Base-by-base conservation (phyloP, 2,329 filamentous ascomycete genomes). In the Biscogniauxia mediterranea region DNA sequence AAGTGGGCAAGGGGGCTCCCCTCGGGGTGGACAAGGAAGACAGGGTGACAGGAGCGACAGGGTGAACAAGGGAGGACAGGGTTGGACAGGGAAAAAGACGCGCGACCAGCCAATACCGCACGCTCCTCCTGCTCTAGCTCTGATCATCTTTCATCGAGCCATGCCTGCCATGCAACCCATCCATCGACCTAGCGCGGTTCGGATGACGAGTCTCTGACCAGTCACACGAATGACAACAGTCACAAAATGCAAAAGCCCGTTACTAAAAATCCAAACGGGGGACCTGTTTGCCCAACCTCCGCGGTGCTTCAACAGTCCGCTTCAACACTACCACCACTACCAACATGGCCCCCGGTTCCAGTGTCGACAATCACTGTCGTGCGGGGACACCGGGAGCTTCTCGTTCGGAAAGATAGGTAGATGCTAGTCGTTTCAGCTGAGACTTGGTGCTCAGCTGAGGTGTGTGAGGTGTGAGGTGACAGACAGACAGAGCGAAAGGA, bases 1-100 rank as follows among this genome's bases (percentile, higher is more conserved):
- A 66, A 64, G 66, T 61, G 64, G 65, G 38, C 8, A 49, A 62
- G 49, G 49, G 56, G 62, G 62, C 52, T 38, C 23, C 23, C 23
- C 23, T 28, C 54, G 19, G 50, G 21, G 19, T 52, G 50, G 50
- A 52, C 50, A 32, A 32, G 28, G 28, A 6, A 4, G 28, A 13
- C 3, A 21, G 50, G 50, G 8, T 23, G 23, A 23, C 23, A 23
- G 23, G 23, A n/a, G 23, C 5, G 23, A 23, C 23, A 23, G 23
- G 23, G 23, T 3, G 23, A 23, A 23, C 2, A 23, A 2, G 23
- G 5, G 23, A 23, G 23, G 2, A 3, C 23, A 23, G 50, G 50
- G 8, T 21, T 21, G 50, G 19, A 52, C 50, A 52, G 50, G 19
- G 19, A 20, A 25, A 50, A n/a, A 52, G 50, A 52, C 19, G 19